Base-by-base conservation (phyloP, 352 stramenopile genomes). In the Phytophthora ramorum region DNA sequence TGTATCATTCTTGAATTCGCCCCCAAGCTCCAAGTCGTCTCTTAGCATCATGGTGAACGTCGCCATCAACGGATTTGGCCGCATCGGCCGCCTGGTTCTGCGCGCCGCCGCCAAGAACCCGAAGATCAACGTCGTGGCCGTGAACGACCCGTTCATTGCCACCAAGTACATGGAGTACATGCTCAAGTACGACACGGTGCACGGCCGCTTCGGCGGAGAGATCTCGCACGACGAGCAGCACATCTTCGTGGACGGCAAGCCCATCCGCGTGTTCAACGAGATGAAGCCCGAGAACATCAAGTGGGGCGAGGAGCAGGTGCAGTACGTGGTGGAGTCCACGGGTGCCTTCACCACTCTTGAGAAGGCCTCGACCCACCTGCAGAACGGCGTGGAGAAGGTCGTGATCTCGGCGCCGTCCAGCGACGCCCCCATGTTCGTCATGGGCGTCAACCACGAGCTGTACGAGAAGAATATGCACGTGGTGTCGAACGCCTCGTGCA, bases 401-500 rank as follows among this genome's bases (percentile, higher is more conserved):
- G 90, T 98, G 72, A 98, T 98, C 80, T 99, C 97, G 44, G 97
- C 98, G 13, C 97, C 98, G 48, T 96, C 98, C 45, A 98, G 99
- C 73, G 96, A n/a, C 24, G 65, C 98, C 58, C 95, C 96, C 50
- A 99, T 98, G 77, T 98, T 99, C 76, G 97, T 99, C 63, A 98
- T 99, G 81, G 97, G 97, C 73, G 97, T 99, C 51, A 99, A 99
- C 90, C 70, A 98, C 61, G 79, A 97, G 47, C 80, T 17, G 98
- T 99, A 64, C 85, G 72, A 87, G 35, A 99, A 99, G 84, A 83
- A 96, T 50, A 69, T 68, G 96, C 98, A 78, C 68, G 92, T 99
- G 55, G 96, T 99, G 63, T 99, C 97, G 56, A 99, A 98, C 80
- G 97, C 97, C 20, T 99, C 95, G 56, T 99, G 97, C 85, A 99